Conservation (phyloP, 2,329 filamentous ascomycete species). For the Fusarium musae region DNA sequence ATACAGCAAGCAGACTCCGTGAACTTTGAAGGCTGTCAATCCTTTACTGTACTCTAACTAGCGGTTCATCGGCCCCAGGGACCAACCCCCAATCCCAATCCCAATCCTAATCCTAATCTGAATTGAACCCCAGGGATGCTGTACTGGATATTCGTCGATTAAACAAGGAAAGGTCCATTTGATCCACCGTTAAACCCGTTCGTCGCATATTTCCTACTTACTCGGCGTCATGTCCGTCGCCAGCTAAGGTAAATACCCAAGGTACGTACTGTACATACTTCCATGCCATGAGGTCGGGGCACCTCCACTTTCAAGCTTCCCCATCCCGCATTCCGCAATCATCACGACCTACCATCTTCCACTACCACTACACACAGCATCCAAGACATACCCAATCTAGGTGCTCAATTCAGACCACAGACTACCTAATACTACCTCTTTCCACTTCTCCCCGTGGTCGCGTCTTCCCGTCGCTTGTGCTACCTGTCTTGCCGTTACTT, state of each 20-base stretch:
- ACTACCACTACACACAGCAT: constrained; percentile 12
- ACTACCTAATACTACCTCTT: not conserved
- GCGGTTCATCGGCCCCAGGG: constrained; percentile 21
- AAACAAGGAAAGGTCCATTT: constrained; percentile 3
- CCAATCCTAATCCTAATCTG: not conserved
- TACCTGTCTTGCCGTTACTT: constrained; percentile 14
- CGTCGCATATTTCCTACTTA: not conserved
- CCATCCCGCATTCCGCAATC: constrained; percentile 39
- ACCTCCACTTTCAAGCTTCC: constrained; percentile 41
- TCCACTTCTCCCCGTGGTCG: not conserved
- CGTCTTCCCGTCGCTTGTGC: constrained; percentile 27
- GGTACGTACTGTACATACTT: constrained; percentile 4
- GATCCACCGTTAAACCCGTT: constrained; percentile 8
- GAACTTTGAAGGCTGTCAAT: not conserved
- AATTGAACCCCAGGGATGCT: not conserved
- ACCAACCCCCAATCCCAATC: not conserved
- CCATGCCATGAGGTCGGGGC: constrained; percentile 5
- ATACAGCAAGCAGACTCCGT: not conserved
- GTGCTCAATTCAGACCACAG: constrained; percentile 3
- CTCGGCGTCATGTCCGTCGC: constrained; percentile 14
- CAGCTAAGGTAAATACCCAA: not conserved
- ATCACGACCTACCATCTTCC: constrained; percentile 35
- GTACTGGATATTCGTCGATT: not conserved
- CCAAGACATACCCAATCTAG: not conserved
- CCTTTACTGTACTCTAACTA: constrained; percentile 2